These are phyloP conservation scores for Ricinus communis DNA, from an alignment of 345 rosid genomes.

Conservation along the genomic window DNA sequence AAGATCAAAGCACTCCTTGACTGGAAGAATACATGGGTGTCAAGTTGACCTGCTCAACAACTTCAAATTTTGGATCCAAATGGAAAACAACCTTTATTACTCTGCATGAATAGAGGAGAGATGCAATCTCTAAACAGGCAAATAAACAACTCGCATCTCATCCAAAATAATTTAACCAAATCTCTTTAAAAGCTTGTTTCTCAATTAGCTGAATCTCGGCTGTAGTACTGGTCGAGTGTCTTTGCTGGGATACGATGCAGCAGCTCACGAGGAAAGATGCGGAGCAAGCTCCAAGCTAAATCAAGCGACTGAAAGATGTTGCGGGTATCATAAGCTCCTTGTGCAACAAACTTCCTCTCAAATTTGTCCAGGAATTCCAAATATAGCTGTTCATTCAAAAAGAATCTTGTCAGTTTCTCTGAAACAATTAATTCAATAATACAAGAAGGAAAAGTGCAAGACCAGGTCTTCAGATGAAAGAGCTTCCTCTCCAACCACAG, in stretches of 20 bases:
- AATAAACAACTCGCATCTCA: constrained; percentile 17
- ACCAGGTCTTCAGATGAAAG: constrained; percentile 98
- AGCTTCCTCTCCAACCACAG: constrained; percentile 99
- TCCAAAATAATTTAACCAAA: constrained; percentile 6
- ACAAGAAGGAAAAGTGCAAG: constrained; percentile 19
- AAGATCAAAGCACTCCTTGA: constrained; percentile 16
- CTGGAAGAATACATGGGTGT: constrained; percentile 9
- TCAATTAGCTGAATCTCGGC: constrained; percentile 54
- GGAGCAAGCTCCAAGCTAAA: constrained; percentile 93
- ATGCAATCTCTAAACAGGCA: constrained; percentile 1
- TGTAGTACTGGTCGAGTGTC: constrained; percentile 83
- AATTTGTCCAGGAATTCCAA: constrained; percentile 85
- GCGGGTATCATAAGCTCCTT: constrained; percentile 97
- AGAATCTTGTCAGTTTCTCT: constrained; percentile 18
- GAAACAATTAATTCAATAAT: not conserved
- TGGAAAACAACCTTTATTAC: constrained; percentile 23
- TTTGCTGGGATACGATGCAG: constrained; percentile 98
- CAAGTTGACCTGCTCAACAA: not conserved
- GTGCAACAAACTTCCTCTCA: constrained; percentile 87
- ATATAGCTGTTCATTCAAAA: constrained; percentile 62
- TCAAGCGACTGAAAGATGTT: constrained; percentile 92
- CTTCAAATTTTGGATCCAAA: constrained; percentile 3
- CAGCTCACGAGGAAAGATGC: constrained; percentile 97
- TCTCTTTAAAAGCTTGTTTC: not conserved
- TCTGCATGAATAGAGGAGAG: constrained; percentile 9